Evolutionary conservation across 495 filamentous ascomycete species (phyloP), one percentile per base, ranked within the genome.

Genomic region (Xylaria telfairii): DNA sequence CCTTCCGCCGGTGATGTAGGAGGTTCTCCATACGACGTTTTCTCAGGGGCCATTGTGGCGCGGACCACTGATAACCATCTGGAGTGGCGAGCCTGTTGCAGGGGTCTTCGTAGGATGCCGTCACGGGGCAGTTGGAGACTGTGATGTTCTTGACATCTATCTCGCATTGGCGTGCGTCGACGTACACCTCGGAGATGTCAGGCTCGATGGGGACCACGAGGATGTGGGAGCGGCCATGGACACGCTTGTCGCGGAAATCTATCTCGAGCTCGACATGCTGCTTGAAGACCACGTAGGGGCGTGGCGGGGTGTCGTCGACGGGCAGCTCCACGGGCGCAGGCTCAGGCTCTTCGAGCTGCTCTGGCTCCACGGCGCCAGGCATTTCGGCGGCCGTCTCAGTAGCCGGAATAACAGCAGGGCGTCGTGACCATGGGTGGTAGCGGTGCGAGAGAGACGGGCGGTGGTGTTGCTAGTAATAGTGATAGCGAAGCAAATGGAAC

Each of bases 201-300:
- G 68, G 68, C 49, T 83, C 80, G 39, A 90, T 87, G 15, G 92
- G 91, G 70, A 92, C 87, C 53, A 98, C 87, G 1, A 90, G 89
- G 70, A 99, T 92, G 63, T 92, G 92, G 12, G 92, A 92, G 72
- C 88, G 91, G 41, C 96, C 96, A 74, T 86, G 91, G 74, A 98
- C 78, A 76, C 86, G 89, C 76, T 90, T 91, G 30, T 86, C 87
- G 59, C 84, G 83, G 74, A 99, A 94, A 80, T 98, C 90, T 71
- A 99, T 86, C 69, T 98, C 95, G 65, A 98, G 84, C 71, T 94
- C 90, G 65, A 99, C 89, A 77, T 90, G 91, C 80, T 98, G 96
- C 74, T 92, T 89, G n/a, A 90, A 81, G 10, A 96, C 85, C 24
- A 87, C 86, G 75, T 89, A 92, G 49, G 70, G 69, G 56, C 73